These are phyloP conservation scores for Urochloa ruziziensis DNA, from an alignment of 176 grass and related monocot genomes.

Conservation along the genomic window DNA sequence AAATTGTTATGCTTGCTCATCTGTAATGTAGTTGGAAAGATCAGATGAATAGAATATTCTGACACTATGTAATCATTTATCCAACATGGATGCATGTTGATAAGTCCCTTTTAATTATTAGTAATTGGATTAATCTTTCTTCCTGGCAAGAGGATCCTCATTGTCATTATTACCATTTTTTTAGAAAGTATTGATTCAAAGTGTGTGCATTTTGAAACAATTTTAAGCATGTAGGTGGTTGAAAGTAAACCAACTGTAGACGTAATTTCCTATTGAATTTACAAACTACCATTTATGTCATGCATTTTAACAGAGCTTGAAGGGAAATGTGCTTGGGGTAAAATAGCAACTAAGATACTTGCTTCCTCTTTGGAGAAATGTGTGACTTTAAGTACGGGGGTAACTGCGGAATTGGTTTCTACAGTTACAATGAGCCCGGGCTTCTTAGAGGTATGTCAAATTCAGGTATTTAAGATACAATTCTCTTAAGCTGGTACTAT, in stretches of 20 bases:
- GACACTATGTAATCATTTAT: background rate
- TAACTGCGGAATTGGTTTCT: conserved; percentile 64
- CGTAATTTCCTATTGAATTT: conserved; percentile 25
- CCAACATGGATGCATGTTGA: background rate
- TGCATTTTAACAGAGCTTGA: conserved; percentile 65
- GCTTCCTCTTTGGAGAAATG: conserved; percentile 78
- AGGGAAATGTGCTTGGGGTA: conserved; percentile 87
- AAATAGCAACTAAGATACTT: conserved; percentile 79
- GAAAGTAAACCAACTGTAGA: background rate
- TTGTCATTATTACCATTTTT: background rate
- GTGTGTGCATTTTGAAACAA: background rate
- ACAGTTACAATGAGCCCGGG: conserved; percentile 69
- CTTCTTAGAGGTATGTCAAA: conserved; percentile 74
- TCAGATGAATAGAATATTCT: background rate
- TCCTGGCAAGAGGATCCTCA: background rate
- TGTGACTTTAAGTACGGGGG: conserved; percentile 72
- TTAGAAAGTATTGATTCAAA: background rate
- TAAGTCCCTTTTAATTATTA: background rate
- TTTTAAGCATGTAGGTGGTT: conserved; percentile 3
- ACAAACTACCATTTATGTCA: conserved; percentile 19
- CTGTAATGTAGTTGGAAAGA: background rate
- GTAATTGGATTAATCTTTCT: background rate
- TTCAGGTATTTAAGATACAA: background rate
- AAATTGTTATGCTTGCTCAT: background rate
- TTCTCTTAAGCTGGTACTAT: background rate